These are phyloP conservation scores for Musa balbisiana DNA, from an alignment of 202 grass and related monocot species.

Conservation along the genomic window DNA sequence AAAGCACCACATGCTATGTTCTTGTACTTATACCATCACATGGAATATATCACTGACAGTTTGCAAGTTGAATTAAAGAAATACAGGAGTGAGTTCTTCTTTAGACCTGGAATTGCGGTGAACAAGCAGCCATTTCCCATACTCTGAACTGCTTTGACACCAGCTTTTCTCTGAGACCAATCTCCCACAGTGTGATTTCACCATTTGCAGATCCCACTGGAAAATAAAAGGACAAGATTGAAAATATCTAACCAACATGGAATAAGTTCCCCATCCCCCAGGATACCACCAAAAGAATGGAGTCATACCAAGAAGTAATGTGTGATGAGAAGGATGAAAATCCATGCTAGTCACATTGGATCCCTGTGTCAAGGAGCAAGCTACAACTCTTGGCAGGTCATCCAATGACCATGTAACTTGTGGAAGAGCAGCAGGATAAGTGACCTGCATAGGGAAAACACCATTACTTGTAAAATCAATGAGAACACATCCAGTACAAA, in stretches of 20 bases:
- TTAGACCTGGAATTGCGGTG: constrained; percentile 49
- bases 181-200: constrained; percentile 86
- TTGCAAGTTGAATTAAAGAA: no score
- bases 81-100: not conserved
- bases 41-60: not conserved
- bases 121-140: constrained; percentile 46
- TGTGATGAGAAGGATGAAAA: constrained; percentile 83
- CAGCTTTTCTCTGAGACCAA: constrained; percentile 61
- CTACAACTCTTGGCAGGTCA: constrained; percentile 71
- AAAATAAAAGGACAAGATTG: not conserved
- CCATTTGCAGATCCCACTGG: constrained; percentile 80
- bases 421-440: constrained; percentile 59
- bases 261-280: not conserved
- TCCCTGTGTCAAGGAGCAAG: constrained; percentile 67
- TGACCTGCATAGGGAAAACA: constrained; percentile 44
- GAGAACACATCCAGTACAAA: no score
- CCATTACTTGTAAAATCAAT: no score
- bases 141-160: constrained; percentile 81
- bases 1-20: no score
- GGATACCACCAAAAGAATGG: constrained; percentile 11
- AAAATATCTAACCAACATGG: not conserved
- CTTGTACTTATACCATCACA: not conserved
- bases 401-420: constrained; percentile 73
- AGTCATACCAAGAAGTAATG: constrained; percentile 70
- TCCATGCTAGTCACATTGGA: constrained; percentile 92